Evolutionary conservation across 345 rosid species (phyloP).

Genomic region (Acer negundo): DNA sequence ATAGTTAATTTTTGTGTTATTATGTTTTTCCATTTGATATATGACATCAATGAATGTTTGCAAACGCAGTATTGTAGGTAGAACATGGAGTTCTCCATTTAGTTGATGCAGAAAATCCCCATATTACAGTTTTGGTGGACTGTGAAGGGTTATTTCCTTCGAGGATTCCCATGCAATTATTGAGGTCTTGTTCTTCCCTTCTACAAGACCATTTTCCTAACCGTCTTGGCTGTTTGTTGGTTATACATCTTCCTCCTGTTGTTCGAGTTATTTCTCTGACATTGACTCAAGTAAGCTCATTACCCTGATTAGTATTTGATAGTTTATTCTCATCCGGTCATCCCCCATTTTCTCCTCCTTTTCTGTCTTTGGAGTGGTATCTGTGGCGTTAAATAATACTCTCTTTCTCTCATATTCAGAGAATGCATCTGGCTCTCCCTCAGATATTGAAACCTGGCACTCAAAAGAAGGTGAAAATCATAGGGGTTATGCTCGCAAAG

Average conservation of each 20-base stretch:
- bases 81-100: constrained; percentile 80
- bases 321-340: constrained; percentile 7
- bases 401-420: neutral
- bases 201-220: constrained; percentile 93
- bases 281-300: constrained; percentile 68
- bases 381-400: constrained; percentile 5
- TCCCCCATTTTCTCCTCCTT: neutral
- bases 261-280: constrained; percentile 84
- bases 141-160: constrained; percentile 87
- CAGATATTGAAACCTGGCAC: constrained; percentile 83
- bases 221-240: constrained; percentile 78
- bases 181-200: constrained; percentile 81
- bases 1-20: neutral
- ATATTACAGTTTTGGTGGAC: constrained; percentile 81
- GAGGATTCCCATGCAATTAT: constrained; percentile 86
- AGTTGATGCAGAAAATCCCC: constrained; percentile 53
- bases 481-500: constrained; percentile 58
- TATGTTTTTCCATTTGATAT: constrained; percentile 8
- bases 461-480: constrained; percentile 79
- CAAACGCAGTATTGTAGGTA: constrained; percentile 82
- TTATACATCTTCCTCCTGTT: constrained; percentile 85
- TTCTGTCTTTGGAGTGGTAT: neutral
- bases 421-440: constrained; percentile 17
- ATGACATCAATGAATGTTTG: constrained; percentile 8
- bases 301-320: neutral